Conservation (phyloP, 2,329 filamentous ascomycete genomes). For the Phialophora macrospora region DNA sequence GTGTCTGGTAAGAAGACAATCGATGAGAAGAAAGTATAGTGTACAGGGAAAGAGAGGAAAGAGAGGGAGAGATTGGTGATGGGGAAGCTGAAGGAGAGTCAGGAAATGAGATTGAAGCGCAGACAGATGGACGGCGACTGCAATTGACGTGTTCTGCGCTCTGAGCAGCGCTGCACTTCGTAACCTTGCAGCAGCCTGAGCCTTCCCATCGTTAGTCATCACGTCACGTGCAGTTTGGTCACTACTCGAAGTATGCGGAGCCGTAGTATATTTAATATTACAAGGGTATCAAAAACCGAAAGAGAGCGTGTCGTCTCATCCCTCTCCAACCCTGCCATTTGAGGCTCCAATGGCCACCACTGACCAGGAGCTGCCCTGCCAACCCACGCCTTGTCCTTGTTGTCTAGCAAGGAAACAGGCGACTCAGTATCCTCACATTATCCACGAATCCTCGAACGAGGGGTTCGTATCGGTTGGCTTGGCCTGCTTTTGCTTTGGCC, state of each 20-base stretch:
- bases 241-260: background rate
- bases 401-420: constrained; percentile 32
- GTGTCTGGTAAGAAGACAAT: constrained; percentile 19
- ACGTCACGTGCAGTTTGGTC: background rate
- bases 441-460: constrained; percentile 56
- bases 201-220: constrained; percentile 9
- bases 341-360: background rate
- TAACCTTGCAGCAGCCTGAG: constrained; percentile 19
- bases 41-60: constrained; percentile 30
- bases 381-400: constrained; percentile 9
- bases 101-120: constrained; percentile 28
- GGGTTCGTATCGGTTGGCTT: constrained; percentile 51
- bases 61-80: constrained; percentile 16
- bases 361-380: background rate
- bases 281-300: constrained; percentile 32
- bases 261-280: constrained; percentile 22
- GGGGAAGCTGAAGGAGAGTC: constrained; percentile 16
- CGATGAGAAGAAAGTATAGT: constrained; percentile 33
- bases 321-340: constrained; percentile 5
- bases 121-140: constrained; percentile 16
- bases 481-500: constrained; percentile 47
- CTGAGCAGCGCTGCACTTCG: background rate
- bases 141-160: constrained; percentile 7
- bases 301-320: constrained; percentile 7
- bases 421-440: constrained; percentile 54